These are phyloP conservation scores for Cinchona pubescens DNA, from an alignment of 257 asterid species.

Conservation along the genomic window DNA sequence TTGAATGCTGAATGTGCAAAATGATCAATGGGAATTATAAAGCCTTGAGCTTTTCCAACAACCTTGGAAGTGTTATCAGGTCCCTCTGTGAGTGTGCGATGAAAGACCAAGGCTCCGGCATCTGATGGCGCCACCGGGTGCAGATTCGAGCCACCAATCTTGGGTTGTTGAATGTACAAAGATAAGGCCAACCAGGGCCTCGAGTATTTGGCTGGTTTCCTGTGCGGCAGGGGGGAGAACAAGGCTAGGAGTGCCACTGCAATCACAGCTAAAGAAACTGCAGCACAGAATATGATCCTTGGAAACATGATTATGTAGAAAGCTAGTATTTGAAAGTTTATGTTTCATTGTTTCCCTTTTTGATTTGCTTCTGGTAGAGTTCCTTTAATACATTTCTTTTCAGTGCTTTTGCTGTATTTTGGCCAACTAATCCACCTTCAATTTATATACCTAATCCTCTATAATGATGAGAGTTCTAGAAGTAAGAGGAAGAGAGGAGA, in stretches of 20 bases:
- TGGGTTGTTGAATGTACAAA: slow-evolving; percentile 69
- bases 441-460: slow-evolving; percentile 14
- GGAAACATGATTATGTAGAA: slow-evolving; percentile 38
- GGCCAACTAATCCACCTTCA: slow-evolving; percentile 59
- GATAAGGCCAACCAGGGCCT: slow-evolving; percentile 42
- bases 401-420: slow-evolving; percentile 46
- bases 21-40: slow-evolving; percentile 62
- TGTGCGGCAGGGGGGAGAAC: slow-evolving; percentile 62
- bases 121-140: slow-evolving; percentile 25
- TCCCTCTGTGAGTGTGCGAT: slow-evolving; percentile 60
- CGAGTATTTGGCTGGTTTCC: slow-evolving; percentile 15
- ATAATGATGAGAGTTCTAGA: background rate
- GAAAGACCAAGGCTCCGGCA: slow-evolving; percentile 61
- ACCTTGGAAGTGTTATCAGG: slow-evolving; percentile 57
- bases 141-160: slow-evolving; percentile 16
- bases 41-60: slow-evolving; percentile 77
- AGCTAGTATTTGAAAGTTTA: slow-evolving; percentile 17
- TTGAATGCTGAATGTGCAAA: slow-evolving; percentile 70
- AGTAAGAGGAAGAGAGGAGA: background rate
- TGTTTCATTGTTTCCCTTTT: slow-evolving; percentile 21
- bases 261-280: slow-evolving; percentile 62
- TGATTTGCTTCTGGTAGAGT: slow-evolving; percentile 12
- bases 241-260: slow-evolving; percentile 64
- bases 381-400: slow-evolving; percentile 31
- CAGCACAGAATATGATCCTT: slow-evolving; percentile 58